Conservation (phyloP, 106 monocot genomes). For the Allium cepa region DNA sequence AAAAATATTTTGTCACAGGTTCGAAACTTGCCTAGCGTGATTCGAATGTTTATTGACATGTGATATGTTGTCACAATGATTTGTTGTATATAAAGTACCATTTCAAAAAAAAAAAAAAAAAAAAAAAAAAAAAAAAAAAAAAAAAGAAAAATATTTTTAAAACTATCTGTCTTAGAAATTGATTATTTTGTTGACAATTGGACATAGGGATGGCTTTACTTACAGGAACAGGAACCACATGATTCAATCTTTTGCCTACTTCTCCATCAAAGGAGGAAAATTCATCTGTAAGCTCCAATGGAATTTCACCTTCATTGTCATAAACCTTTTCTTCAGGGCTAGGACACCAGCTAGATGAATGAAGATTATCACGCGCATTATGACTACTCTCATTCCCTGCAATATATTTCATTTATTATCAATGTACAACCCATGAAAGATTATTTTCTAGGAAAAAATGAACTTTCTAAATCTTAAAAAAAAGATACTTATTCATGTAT, state of each 20-base stretch:
- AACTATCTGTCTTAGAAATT: neutral
- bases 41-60: too few species aligned
- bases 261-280: conserved; percentile 64
- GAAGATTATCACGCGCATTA: conserved; percentile 14
- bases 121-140: too few species aligned
- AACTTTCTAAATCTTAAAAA: too few species aligned
- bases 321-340: conserved; percentile 38
- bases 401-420: neutral
- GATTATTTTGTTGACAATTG: too few species aligned
- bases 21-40: too few species aligned
- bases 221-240: conserved; percentile 78
- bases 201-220: conserved; percentile 7
- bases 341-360: conserved; percentile 34
- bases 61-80: too few species aligned
- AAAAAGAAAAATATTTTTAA: neutral
- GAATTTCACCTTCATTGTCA: conserved; percentile 21
- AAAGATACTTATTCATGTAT: too few species aligned
- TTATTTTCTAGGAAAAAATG: too few species aligned
- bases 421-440: too few species aligned
- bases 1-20: too few species aligned
- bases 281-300: conserved; percentile 55
- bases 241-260: conserved; percentile 78
- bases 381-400: conserved; percentile 15
- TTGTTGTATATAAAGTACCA: too few species aligned
- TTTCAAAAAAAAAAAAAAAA: too few species aligned